These are phyloP conservation scores for Malassezia furfur DNA, from an alignment of 1,284 basidiomycete genomes.

Conservation along the genomic window DNA sequence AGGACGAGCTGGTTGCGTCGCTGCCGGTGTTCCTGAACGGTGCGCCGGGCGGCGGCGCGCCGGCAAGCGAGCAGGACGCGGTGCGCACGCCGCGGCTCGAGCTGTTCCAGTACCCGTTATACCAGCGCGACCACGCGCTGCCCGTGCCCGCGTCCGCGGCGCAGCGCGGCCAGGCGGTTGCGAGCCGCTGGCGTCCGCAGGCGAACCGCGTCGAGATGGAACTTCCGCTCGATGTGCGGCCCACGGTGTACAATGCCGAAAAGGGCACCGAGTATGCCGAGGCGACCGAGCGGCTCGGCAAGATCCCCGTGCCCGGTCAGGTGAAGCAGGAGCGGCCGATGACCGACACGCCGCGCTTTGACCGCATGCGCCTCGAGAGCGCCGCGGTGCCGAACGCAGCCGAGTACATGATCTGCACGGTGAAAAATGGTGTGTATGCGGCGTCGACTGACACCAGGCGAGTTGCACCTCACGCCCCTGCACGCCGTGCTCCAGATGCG, in stretches of 20 bases:
- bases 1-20: constrained; percentile 30
- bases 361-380: constrained; percentile 40
- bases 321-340: constrained; percentile 23
- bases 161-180: constrained; percentile 29
- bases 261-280: constrained; percentile 31
- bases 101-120: constrained; percentile 45
- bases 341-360: constrained; percentile 19
- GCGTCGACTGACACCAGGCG: constrained; percentile 13
- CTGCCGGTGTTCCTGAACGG: constrained; percentile 42
- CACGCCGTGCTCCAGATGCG: constrained; percentile 37
- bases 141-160: constrained; percentile 39
- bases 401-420: constrained; percentile 43
- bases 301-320: constrained; percentile 18
- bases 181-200: constrained; percentile 37
- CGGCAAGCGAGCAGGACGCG: not conserved
- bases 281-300: constrained; percentile 13
- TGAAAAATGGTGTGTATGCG: constrained; percentile 22
- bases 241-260: constrained; percentile 38
- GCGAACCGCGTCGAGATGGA: constrained; percentile 43
- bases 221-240: constrained; percentile 38
- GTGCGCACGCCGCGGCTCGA: constrained; percentile 18
- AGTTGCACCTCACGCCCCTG: constrained; percentile 39
- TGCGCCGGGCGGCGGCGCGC: constrained; percentile 26
- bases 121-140: constrained; percentile 31
- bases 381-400: constrained; percentile 35